phyloP scores from a whole-genome alignment of 306 rosid genomes.

The Dicorynia guianensis region DNA sequence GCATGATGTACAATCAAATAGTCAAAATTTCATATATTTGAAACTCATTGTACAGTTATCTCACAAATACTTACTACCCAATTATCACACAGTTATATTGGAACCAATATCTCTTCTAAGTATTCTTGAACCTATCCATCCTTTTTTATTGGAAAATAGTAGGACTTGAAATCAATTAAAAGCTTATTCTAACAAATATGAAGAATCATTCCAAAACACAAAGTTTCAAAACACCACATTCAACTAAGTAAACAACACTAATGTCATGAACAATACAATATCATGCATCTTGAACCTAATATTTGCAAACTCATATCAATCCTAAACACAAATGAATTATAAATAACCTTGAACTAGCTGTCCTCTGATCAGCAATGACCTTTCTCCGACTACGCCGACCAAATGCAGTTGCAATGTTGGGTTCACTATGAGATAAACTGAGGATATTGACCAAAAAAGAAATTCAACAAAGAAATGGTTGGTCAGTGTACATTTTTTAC shows the following conservation, averaged over 20 bases:
- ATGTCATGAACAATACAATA: constrained; percentile 31
- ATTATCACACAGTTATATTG: too few relatives aligned
- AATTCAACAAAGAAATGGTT: constrained; percentile 52
- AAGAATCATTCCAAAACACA: neutral
- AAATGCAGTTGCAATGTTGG: constrained; percentile 93
- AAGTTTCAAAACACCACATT: constrained; percentile 1
- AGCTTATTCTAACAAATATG: neutral
- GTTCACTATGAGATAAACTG: constrained; percentile 99
- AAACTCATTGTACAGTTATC: constrained; percentile 2
- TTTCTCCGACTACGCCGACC: constrained; percentile 93
- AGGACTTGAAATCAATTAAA: neutral
- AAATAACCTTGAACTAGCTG: constrained; percentile 96
- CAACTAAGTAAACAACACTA: constrained; percentile 20
- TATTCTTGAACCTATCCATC: too few relatives aligned
- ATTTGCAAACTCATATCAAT: constrained; percentile 31
- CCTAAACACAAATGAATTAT: constrained; percentile 41
- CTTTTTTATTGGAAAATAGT: too few relatives aligned
- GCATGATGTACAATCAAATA: too few relatives aligned
- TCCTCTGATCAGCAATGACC: constrained; percentile 95
- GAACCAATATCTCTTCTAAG: too few relatives aligned
- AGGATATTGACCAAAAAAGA: constrained; percentile 57
- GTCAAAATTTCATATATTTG: constrained; percentile 10
- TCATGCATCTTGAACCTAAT: constrained; percentile 4
- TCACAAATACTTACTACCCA: neutral
- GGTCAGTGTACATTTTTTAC: constrained; percentile 42